Base-by-base conservation (phyloP, 2,329 filamentous ascomycete species). In the Beauveria australis region DNA sequence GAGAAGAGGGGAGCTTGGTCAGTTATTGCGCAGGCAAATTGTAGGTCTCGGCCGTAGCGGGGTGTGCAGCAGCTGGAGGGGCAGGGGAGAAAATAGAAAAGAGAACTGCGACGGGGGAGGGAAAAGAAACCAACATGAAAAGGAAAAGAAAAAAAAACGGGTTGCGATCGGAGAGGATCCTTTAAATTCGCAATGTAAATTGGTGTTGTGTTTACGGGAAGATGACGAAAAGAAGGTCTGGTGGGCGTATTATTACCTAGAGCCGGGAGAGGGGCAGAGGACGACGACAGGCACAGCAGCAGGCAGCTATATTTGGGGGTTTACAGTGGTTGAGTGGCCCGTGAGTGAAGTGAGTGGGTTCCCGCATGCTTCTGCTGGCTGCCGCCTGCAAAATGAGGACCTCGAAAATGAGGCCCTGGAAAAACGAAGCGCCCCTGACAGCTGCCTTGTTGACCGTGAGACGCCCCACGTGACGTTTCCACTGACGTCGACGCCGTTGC, bases 391-490 rank as follows among this genome's bases (percentile, higher is more conserved):
- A 43, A 10, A 37, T 37, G 12, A 37, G 33, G 33, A 16, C 48
- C 48, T 52, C 18, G n/a, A 52, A 52, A 52, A 52, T 37, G 33
- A 37, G 33, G 33, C 28, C 48, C 48, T 52, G 48, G 48, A 52
- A 52, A 52, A 52, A 51, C 10, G 48, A 33, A 30, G 44, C 19
- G 44, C 19, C 14, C 19, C 37, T 49, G 19, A 16, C 33, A 37
- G 33, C 33, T 37, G 33, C 55, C n/a, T 63, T 68, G 68, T 68
- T 70, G 63, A 47, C 68, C 59, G 67, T 68, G 66, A 68, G 68
- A 71, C 68, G 58, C 41, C 44, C 63, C 71, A 73, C 71, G 71
- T 73, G 71, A 73, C 66, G 61, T 41, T 43, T 24, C 26, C 58
- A 52, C 55, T 61, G 47, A 54, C 55, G 48, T 61, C 52, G 52